phyloP scores from a whole-genome alignment of 2,329 filamentous ascomycete species.

The Fusarium sp. region DNA sequence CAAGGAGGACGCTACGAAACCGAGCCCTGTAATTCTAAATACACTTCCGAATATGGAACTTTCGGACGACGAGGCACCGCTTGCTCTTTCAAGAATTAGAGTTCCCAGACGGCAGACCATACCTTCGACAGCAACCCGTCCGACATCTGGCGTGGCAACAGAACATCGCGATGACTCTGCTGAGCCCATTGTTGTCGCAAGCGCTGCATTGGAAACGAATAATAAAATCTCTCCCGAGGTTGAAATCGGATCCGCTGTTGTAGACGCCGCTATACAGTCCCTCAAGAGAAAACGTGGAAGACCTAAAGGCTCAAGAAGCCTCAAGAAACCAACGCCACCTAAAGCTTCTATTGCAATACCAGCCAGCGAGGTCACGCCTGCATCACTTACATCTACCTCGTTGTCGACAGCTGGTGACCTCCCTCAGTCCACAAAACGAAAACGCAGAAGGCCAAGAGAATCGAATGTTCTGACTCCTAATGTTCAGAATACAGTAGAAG shows the following conservation, averaged over 20 bases:
- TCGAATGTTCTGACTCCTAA: neutral
- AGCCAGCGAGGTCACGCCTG: neutral
- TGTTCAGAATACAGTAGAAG: neutral
- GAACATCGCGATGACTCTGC: neutral
- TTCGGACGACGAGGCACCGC: conserved; percentile 54
- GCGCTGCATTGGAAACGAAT: neutral
- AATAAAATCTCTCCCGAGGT: neutral
- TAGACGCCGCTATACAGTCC: conserved; percentile 1
- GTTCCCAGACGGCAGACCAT: neutral
- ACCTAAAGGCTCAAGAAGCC: conserved; percentile 26
- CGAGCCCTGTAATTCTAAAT: neutral
- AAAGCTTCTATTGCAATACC: neutral
- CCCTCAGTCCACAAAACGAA: conserved; percentile 2
- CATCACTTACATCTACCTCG: neutral
- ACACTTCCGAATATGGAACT: conserved; percentile 42
- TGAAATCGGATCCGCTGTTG: neutral
- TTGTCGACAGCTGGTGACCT: neutral
- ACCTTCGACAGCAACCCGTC: neutral
- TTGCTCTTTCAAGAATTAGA: conserved; percentile 39
- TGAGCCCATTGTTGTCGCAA: neutral
- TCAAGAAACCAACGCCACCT: neutral
- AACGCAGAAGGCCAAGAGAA: conserved; percentile 22
- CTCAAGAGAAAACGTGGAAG: conserved; percentile 43
- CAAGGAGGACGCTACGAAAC: neutral
- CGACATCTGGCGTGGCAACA: neutral